Base-by-base conservation (phyloP, 148 eudicot species). In the Silene uniflora region DNA sequence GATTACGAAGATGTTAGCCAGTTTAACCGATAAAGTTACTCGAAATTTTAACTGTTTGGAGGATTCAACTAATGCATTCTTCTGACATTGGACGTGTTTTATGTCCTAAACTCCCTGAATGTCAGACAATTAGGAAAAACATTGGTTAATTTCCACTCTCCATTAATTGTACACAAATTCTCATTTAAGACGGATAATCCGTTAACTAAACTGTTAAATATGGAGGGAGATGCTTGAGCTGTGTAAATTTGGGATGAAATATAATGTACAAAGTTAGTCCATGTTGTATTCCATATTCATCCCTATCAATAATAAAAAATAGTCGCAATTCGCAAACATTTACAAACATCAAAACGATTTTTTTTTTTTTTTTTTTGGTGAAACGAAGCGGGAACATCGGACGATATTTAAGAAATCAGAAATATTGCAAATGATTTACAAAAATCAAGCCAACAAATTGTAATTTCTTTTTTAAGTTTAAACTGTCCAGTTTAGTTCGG, bases 171-270 rank as follows among this genome's bases (percentile, higher is more conserved):
- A 60, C 65, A 32, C 35, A 32, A 32, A 32, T 32, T 32, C 35
- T 32, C 35, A 32, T 32, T 32, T 32, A 32, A 32, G 4, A 32
- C 35, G 35, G 5, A 32, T 32, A 32, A 32, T 32, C 35, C 0
- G 2, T 32, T 5, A 32, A 32, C 35, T 1, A 32, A 32, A 32
- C 35, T 73, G 39, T 18, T 62, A 27, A 46, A 61, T 74, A 59
- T 69, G 70, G 73, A 47, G 54, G 77, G 70, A 32, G 21, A 49
- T 32, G 63, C 63, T 60, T 79, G 63, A 74, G 61, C 18, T 68
- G 54, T 68, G 54, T 61, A 73, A 42, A 69, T 10, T 17, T 60
- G 10, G 24, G 22, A n/a, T 19, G 22, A 60, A n/a, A 5, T 60
- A 61, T 21, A 22, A 9, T 61, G 65, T 61, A 61, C 65, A 61